phyloP scores from a whole-genome alignment of 2,329 filamentous ascomycete genomes.

The Pseudogymnoascus sp. region DNA sequence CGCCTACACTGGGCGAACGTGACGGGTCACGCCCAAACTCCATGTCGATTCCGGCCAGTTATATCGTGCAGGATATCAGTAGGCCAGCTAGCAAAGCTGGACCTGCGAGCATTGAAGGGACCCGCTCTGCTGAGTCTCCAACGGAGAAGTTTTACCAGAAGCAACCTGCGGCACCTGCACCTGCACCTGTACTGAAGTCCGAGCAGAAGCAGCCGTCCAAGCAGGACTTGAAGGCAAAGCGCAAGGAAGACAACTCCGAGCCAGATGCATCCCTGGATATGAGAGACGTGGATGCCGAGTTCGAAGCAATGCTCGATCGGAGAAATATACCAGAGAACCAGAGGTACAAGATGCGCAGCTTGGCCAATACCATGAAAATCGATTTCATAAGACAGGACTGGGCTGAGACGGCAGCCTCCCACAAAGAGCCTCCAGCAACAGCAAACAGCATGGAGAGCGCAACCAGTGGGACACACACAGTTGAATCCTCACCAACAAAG shows the following conservation, averaged over 20 bases:
- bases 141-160: conserved; percentile 1
- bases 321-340: conserved; percentile 92
- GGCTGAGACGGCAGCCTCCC: conserved; percentile 53
- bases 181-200: neutral
- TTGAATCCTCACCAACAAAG: conserved; percentile 32
- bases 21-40: conserved; percentile 23
- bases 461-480: conserved; percentile 31
- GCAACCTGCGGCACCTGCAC: neutral
- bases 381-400: conserved; percentile 91
- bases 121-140: neutral
- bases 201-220: neutral
- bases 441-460: conserved; percentile 37
- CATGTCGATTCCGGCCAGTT: conserved; percentile 27
- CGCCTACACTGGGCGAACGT: conserved; percentile 21
- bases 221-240: neutral
- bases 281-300: conserved; percentile 47
- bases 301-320: conserved; percentile 64
- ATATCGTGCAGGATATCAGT: conserved; percentile 27
- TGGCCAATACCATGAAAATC: conserved; percentile 85
- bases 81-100: conserved; percentile 18
- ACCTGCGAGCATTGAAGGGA: neutral
- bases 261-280: conserved; percentile 33
- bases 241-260: neutral
- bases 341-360: conserved; percentile 85
- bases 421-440: conserved; percentile 23